Percentiles rank a stretch among this genome's conserved stretches.
Conservation (phyloP, 2,329 filamentous ascomycete genomes). For the Botrytis hyacinthi region DNA sequence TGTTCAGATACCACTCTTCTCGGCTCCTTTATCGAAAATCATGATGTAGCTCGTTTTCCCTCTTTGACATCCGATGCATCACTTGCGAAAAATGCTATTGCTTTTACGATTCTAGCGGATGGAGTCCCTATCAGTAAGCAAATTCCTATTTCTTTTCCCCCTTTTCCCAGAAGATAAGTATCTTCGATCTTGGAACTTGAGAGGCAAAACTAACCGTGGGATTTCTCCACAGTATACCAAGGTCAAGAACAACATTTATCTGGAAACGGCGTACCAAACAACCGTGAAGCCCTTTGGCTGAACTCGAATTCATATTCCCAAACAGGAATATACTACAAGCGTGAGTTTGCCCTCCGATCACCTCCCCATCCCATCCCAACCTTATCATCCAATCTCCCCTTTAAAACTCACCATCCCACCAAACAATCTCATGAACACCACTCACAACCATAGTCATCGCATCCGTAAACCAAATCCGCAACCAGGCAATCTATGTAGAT, state of each 20-base stretch:
- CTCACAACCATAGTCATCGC: constrained; percentile 34
- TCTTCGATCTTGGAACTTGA: background rate
- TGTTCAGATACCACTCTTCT: constrained; percentile 42
- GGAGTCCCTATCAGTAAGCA: constrained; percentile 48
- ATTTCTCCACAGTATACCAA: constrained; percentile 43
- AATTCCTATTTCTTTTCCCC: background rate
- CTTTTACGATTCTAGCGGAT: constrained; percentile 50
- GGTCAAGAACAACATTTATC: constrained; percentile 53
- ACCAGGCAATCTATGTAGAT: constrained; percentile 33
- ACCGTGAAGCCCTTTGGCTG: constrained; percentile 48
- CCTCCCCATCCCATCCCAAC: too few species aligned
- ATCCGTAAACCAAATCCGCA: constrained; percentile 32
- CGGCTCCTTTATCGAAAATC: constrained; percentile 44
- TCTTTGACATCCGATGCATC: constrained; percentile 31
- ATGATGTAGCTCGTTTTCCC: constrained; percentile 33
- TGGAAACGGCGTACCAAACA: constrained; percentile 41
- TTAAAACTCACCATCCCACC: background rate
- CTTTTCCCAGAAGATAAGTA: too few species aligned
- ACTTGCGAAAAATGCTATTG: constrained; percentile 47
- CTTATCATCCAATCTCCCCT: rapidly evolving
- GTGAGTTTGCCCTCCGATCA: background rate
- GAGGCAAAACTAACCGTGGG: background rate
- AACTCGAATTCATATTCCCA: constrained; percentile 42
- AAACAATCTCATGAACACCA: background rate
- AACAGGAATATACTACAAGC: constrained; percentile 41